phyloP scores from a whole-genome alignment of 495 filamentous ascomycete genomes.

The Aspergillus sclerotiicarbonarius region DNA sequence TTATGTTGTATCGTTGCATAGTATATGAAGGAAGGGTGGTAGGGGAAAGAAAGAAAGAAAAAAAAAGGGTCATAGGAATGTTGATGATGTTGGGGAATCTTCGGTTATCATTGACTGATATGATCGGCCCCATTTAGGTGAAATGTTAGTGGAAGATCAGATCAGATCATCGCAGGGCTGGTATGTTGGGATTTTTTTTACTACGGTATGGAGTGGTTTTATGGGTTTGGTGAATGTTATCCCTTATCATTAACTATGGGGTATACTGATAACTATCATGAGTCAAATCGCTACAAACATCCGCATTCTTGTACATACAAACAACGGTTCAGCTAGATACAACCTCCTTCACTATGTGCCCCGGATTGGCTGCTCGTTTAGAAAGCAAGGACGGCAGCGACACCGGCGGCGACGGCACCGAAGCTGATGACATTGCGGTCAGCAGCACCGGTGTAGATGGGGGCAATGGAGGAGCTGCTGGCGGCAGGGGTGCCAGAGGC shows the following conservation, averaged over 20 bases:
- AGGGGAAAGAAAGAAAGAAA: too few species aligned
- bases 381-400: conserved; percentile 42
- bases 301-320: not conserved
- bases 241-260: not conserved
- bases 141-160: conserved; percentile 5
- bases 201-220: too few species aligned
- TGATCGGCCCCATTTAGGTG: not conserved
- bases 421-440: conserved; percentile 45
- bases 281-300: conserved; percentile 2
- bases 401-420: conserved; percentile 45
- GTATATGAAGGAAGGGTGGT: too few species aligned
- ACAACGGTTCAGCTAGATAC: conserved; percentile 8
- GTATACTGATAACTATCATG: not conserved
- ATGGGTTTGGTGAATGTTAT: too few species aligned
- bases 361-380: conserved; percentile 21
- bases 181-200: too few species aligned
- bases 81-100: not conserved
- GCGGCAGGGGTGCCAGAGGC: conserved; percentile 27
- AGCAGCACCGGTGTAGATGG: conserved; percentile 46
- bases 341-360: not conserved
- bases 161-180: not conserved
- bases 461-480: conserved; percentile 27
- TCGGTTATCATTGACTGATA: not conserved
- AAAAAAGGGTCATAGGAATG: not conserved
- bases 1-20: too few species aligned